Conservation (phyloP, 176 grass and related monocot genomes). For the Aegilops tauschii region DNA sequence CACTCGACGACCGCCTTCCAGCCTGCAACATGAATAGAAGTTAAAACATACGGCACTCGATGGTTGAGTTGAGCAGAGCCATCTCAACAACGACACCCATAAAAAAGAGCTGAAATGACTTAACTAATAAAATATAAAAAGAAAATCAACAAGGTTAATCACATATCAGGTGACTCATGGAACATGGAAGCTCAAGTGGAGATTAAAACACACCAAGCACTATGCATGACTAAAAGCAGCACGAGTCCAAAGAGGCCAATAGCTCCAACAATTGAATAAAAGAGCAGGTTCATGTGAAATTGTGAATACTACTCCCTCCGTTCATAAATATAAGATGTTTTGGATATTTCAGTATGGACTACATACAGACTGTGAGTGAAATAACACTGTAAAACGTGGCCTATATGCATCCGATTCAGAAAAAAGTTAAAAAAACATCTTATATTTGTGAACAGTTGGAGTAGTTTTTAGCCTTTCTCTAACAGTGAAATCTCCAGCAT, state of each 20-base stretch:
- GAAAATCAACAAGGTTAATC: not conserved
- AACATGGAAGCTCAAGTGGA: slow-evolving; percentile 33
- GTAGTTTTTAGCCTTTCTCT: too few relatives aligned
- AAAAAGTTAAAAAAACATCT: too few relatives aligned
- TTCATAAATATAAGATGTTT: too few relatives aligned
- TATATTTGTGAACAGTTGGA: too few relatives aligned
- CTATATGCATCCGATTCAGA: too few relatives aligned
- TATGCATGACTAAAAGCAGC: slow-evolving; percentile 85
- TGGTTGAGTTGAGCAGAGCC: not conserved
- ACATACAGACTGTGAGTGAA: too few relatives aligned
- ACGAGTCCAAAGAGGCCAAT: slow-evolving; percentile 91
- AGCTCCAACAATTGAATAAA: slow-evolving; percentile 90
- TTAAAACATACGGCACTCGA: not conserved
- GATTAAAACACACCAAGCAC: slow-evolving; percentile 59
- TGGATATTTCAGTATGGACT: too few relatives aligned
- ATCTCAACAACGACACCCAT: not conserved
- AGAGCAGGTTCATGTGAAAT: slow-evolving; percentile 78
- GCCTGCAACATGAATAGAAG: slow-evolving; percentile 3
- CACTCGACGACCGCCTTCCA: not conserved
- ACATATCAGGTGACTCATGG: not conserved
- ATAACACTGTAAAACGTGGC: too few relatives aligned
- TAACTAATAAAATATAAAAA: not conserved
- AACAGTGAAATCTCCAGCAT: too few relatives aligned
- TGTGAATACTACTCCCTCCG: slow-evolving; percentile 31
- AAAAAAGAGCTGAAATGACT: too few relatives aligned